Percentiles rank a stretch among this genome's conserved stretches.
These are phyloP conservation scores for Candida maltosa DNA, from an alignment of 805 yeast species.

Conservation along the genomic window DNA sequence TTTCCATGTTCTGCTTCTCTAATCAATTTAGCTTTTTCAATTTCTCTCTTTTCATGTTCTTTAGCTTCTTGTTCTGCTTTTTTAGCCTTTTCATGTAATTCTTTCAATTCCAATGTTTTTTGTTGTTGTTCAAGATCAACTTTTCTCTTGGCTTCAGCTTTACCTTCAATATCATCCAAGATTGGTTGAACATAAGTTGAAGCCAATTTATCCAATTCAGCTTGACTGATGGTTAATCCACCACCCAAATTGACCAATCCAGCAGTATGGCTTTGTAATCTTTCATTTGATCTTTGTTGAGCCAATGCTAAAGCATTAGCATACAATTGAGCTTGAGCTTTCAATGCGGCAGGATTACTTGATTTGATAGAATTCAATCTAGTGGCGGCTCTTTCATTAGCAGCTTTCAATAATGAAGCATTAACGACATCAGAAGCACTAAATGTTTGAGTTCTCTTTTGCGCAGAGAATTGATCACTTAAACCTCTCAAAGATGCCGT, in stretches of 20 bases:
- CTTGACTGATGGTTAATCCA: slow-evolving; percentile 72
- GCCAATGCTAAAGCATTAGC: slow-evolving; percentile 77
- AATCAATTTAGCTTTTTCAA: slow-evolving; percentile 33
- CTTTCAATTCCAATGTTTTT: slow-evolving; percentile 32
- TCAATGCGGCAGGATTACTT: slow-evolving; percentile 30
- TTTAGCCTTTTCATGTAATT: slow-evolving; percentile 28
- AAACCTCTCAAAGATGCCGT: slow-evolving; percentile 48
- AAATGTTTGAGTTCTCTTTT: slow-evolving; percentile 28
- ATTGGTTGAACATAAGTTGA: slow-evolving; percentile 79
- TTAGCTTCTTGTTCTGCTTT: slow-evolving; percentile 25
- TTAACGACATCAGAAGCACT: slow-evolving; percentile 45
- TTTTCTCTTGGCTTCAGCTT: slow-evolving; percentile 69
- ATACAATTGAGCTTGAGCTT: slow-evolving; percentile 53
- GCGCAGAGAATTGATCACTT: slow-evolving; percentile 21
- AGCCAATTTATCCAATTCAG: slow-evolving; percentile 80
- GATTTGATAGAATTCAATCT: slow-evolving; percentile 29
- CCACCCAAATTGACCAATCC: slow-evolving; percentile 75
- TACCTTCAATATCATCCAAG: slow-evolving; percentile 63
- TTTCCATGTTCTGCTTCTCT: slow-evolving; percentile 29
- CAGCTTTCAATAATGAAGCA: slow-evolving; percentile 46
- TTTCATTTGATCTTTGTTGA: slow-evolving; percentile 58
- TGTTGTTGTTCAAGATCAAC: slow-evolving; percentile 30
- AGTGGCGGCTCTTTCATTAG: slow-evolving; percentile 45
- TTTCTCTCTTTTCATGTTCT: slow-evolving; percentile 30
- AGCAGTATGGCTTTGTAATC: slow-evolving; percentile 50